Percentiles rank a stretch among this genome's conserved stretches.
Evolutionary conservation across 176 grass and related monocot species (phyloP).

Genomic region (Musa itinerans): DNA sequence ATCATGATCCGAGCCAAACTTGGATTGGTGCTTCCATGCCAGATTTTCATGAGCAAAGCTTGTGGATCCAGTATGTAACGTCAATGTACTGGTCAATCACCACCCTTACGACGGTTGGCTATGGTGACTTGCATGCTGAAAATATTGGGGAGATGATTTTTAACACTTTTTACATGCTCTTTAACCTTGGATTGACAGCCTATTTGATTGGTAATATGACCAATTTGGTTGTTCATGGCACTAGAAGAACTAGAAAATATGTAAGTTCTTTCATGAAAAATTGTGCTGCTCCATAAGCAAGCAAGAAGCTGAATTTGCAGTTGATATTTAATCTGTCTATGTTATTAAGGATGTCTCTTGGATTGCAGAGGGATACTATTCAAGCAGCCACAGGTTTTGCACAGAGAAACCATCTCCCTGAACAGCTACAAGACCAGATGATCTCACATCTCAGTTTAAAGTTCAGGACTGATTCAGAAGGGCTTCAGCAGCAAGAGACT

Average conservation of each 20-base stretch:
- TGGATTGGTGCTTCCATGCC: slow-evolving; percentile 84
- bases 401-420: slow-evolving; percentile 74
- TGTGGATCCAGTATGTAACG: slow-evolving; percentile 71
- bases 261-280: slow-evolving; percentile 41
- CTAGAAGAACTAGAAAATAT: slow-evolving; percentile 87
- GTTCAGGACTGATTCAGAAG: slow-evolving; percentile 96
- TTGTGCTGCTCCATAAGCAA: slow-evolving; percentile 2
- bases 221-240: slow-evolving; percentile 91
- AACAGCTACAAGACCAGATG: slow-evolving; percentile 94
- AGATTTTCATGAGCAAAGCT: slow-evolving; percentile 61
- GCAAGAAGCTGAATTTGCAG: slow-evolving; percentile 1
- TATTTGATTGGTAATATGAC: slow-evolving; percentile 99
- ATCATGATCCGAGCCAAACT: slow-evolving; percentile 40
- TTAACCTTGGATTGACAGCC: slow-evolving; percentile 92
- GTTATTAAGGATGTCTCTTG: slow-evolving; percentile 17
- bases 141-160: slow-evolving; percentile 92
- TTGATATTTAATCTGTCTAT: neutral
- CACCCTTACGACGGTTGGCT: slow-evolving; percentile 89
- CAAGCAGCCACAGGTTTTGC: slow-evolving; percentile 93
- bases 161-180: slow-evolving; percentile 94
- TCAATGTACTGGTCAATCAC: slow-evolving; percentile 99
- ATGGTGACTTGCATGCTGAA: slow-evolving; percentile 89
- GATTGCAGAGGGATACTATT: slow-evolving; percentile 80
- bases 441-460: slow-evolving; percentile 95
- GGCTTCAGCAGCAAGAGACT: slow-evolving; percentile 96